phyloP scores from a whole-genome alignment of 2,329 filamentous ascomycete species.

The Colletotrichum caudatum region DNA sequence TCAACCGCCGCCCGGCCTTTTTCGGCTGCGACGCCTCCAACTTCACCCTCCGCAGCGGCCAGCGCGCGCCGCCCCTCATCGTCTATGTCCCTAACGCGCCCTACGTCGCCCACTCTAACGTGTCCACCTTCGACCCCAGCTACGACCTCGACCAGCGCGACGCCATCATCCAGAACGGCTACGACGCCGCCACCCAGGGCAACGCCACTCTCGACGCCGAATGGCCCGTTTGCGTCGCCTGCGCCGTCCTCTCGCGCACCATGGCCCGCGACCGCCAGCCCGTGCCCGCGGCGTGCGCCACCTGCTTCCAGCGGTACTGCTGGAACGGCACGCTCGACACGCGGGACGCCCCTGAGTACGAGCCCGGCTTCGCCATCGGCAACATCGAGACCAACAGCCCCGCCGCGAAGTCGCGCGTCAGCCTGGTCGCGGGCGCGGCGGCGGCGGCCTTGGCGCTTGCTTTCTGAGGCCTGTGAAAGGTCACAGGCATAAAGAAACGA shows the following conservation, averaged over 20 bases:
- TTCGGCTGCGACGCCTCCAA: slow-evolving; percentile 70
- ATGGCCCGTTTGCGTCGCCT: slow-evolving; percentile 89
- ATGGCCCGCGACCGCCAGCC: slow-evolving; percentile 76
- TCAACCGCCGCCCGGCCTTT: slow-evolving; percentile 71
- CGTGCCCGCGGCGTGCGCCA: slow-evolving; percentile 77
- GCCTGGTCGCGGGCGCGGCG: slow-evolving; percentile 22
- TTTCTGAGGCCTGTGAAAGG: not conserved
- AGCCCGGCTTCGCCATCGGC: slow-evolving; percentile 49
- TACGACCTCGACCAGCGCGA: slow-evolving; percentile 78
- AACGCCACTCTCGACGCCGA: slow-evolving; percentile 80
- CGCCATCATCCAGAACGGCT: slow-evolving; percentile 87
- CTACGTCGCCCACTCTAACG: slow-evolving; percentile 81
- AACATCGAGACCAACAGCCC: slow-evolving; percentile 39
- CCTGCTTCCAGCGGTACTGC: slow-evolving; percentile 87
- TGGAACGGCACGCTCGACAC: slow-evolving; percentile 81
- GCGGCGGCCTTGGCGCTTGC: slow-evolving; percentile 7
- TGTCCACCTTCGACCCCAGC: slow-evolving; percentile 77
- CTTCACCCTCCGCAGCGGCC: slow-evolving; percentile 62
- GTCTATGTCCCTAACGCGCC: slow-evolving; percentile 92
- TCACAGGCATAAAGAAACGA: no score
- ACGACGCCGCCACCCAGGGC: slow-evolving; percentile 83
- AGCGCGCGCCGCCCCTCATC: slow-evolving; percentile 73
- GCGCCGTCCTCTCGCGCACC: slow-evolving; percentile 84
- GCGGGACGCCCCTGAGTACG: slow-evolving; percentile 44
- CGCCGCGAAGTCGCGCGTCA: slow-evolving; percentile 17